These are phyloP conservation scores for Dentipellis sp. DNA, from an alignment of 768 basidiomycete species.

Conservation along the genomic window DNA sequence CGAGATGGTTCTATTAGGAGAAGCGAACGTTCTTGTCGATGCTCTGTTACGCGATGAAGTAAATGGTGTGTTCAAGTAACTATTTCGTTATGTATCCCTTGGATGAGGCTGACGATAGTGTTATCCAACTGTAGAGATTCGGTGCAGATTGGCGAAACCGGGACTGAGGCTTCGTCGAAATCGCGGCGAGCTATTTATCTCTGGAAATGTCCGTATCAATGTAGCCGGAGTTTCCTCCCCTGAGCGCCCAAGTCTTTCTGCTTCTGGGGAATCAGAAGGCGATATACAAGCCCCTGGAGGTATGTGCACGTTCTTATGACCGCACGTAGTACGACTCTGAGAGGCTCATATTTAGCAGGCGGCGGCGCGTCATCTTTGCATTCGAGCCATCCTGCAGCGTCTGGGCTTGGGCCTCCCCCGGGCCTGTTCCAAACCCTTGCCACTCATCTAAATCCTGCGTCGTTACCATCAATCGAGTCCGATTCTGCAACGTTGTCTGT, in stretches of 20 bases:
- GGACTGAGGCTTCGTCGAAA: background rate
- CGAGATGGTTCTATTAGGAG: background rate
- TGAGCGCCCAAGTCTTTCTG: too few relatives aligned
- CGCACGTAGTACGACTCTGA: background rate
- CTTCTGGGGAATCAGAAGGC: background rate
- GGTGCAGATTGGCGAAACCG: background rate
- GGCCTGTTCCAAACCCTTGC: background rate
- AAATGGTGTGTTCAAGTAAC: background rate
- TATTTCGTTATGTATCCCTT: background rate
- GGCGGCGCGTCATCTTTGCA: background rate
- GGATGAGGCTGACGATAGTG: too few relatives aligned
- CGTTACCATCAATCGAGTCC: background rate
- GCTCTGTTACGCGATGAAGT: background rate
- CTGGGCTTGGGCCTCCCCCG: background rate
- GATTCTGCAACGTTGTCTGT: background rate
- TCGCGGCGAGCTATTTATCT: background rate
- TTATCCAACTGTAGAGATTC: background rate
- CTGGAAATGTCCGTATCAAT: background rate
- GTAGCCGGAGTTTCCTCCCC: background rate
- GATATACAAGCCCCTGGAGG: background rate
- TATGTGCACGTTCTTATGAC: background rate
- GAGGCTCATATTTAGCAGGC: too few relatives aligned
- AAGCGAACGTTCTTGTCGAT: background rate
- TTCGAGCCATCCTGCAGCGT: background rate
- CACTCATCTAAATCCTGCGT: background rate